Percentiles rank a stretch among this genome's conserved stretches.
Conservation (phyloP, 75 land plant species). For the Sequoiadendron giganteum region DNA sequence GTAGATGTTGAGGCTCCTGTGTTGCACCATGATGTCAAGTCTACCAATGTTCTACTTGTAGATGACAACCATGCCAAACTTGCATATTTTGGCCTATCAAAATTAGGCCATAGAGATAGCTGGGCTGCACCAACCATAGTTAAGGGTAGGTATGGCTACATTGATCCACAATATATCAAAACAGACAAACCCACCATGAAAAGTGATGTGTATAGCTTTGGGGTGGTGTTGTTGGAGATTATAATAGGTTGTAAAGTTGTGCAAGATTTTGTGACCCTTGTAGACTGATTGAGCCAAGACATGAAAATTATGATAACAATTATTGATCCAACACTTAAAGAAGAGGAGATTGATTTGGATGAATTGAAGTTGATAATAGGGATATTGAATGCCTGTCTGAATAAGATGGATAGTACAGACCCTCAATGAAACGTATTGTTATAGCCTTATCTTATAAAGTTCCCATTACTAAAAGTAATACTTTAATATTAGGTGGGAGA, state of each 20-base stretch:
- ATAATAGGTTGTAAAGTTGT: constrained; percentile 22
- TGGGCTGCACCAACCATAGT: neutral
- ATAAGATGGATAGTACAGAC: constrained; percentile 13
- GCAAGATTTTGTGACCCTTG: constrained; percentile 22
- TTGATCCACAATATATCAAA: constrained; percentile 18
- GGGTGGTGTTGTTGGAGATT: constrained; percentile 32
- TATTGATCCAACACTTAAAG: constrained; percentile 23
- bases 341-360: constrained; percentile 7
- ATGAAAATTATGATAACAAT: constrained; percentile 3
- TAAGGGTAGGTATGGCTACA: constrained; percentile 28
- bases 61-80: constrained; percentile 42
- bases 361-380: constrained; percentile 16
- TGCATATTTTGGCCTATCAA: constrained; percentile 61
- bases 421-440: constrained; percentile 22
- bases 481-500: no score
- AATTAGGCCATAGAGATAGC: constrained; percentile 17
- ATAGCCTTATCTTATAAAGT: neutral
- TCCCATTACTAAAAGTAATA: no score
- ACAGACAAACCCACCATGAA: constrained; percentile 22
- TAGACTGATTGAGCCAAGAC: constrained; percentile 17
- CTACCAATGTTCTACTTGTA: constrained; percentile 33
- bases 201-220: constrained; percentile 42
- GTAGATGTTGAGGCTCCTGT: constrained; percentile 22
- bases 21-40: constrained; percentile 36
- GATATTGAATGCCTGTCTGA: constrained; percentile 12